Conservation (phyloP, 2,329 filamentous ascomycete species). For the Botrytis pseudocinerea region DNA sequence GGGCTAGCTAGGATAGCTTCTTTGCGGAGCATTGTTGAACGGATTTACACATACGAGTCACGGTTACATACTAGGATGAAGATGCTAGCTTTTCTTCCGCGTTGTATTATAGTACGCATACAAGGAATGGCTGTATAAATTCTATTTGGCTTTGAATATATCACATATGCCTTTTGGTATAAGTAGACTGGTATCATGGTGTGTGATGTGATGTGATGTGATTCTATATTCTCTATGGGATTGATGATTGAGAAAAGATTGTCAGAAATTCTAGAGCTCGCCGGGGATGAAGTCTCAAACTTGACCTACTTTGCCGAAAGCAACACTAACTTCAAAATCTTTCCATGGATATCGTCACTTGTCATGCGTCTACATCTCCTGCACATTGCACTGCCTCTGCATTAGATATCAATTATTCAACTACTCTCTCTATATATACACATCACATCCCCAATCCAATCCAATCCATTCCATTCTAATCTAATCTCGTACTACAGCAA, state of each 20-base stretch:
- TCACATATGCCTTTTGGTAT: background rate
- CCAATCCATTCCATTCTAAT: background rate
- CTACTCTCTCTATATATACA: background rate
- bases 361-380: too few relatives aligned
- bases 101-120: background rate
- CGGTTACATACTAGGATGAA: background rate
- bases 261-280: background rate
- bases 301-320: too few relatives aligned
- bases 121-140: background rate
- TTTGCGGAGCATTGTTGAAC: background rate
- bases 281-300: background rate
- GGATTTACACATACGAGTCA: background rate
- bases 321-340: too few relatives aligned
- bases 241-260: background rate
- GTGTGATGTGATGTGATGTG: background rate
- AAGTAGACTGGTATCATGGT: background rate
- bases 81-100: background rate
- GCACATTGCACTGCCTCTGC: too few relatives aligned
- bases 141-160: background rate
- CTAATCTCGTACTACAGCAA: background rate
- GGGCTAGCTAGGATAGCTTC: too few relatives aligned
- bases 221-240: background rate
- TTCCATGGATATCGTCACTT: too few relatives aligned
- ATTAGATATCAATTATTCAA: background rate
- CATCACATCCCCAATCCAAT: background rate